A percentile compares a stretch with the other conserved stretches of the same genome.
Conservation (phyloP, 1,139 yeast genomes). For the Geotrichum histeridarum region DNA sequence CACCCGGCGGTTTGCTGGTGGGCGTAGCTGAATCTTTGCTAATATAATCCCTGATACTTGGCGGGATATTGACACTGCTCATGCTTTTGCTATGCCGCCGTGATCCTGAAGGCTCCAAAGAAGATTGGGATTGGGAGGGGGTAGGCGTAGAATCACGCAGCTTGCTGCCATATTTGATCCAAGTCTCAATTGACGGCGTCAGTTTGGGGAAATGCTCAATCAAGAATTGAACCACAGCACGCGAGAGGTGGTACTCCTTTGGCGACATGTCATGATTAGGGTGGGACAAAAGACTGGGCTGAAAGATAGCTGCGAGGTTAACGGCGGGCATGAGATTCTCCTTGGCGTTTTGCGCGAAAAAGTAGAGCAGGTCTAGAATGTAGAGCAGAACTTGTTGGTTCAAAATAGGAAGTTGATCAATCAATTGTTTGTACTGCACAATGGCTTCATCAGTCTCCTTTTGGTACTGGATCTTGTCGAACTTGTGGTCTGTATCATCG, state of each 20-base stretch:
- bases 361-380: slow-evolving; percentile 75
- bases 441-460: slow-evolving; percentile 63
- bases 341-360: slow-evolving; percentile 74
- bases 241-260: slow-evolving; percentile 81
- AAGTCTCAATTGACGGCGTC: slow-evolving; percentile 10
- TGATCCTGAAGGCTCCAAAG: slow-evolving; percentile 13
- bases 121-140: not conserved
- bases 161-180: slow-evolving; percentile 5
- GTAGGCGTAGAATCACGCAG: not conserved
- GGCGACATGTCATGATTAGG: slow-evolving; percentile 92
- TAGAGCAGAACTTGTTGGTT: slow-evolving; percentile 84
- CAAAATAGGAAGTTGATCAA: slow-evolving; percentile 60
- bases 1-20: not conserved
- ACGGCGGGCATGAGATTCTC: slow-evolving; percentile 88
- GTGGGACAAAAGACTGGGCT: slow-evolving; percentile 91
- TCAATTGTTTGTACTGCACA: slow-evolving; percentile 62
- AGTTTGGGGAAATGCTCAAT: slow-evolving; percentile 59
- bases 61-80: slow-evolving; percentile 28
- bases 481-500: not conserved
- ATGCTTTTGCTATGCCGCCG: slow-evolving; percentile 35
- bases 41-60: slow-evolving; percentile 2
- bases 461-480: slow-evolving; percentile 2
- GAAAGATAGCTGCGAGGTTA: slow-evolving; percentile 92
- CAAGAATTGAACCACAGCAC: slow-evolving; percentile 80
- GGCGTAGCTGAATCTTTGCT: not conserved